Base-by-base conservation (phyloP, 148 eudicot species). In the Vaccinium myrtillus region DNA sequence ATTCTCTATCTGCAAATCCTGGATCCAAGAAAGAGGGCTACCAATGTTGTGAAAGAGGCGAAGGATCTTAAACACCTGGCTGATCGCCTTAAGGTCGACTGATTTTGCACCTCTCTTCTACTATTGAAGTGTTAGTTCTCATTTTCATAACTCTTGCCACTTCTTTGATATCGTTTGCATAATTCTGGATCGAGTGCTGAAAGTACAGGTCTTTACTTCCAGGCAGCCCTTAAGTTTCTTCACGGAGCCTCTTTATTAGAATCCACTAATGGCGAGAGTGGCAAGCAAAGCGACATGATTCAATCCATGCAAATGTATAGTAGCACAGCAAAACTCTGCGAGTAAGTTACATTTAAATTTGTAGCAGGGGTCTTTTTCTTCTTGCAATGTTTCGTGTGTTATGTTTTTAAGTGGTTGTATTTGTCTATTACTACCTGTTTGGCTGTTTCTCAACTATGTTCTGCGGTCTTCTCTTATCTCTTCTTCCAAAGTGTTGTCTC, bases 211-310 rank as follows among this genome's bases (percentile, higher is more conserved):
- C 77, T 88, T 78, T 97, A 97, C 86, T 94, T 97, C 85, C 92
- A 97, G 85, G 98, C 99, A 67, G 93, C 93, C 39, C 92, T 97
- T 65, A 97, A 95, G 85, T 97, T 95, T 91, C 99, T 97, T 69
- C 91, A 97, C 86, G 98, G 92, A 82, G 99, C 99, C 82, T 94
- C 95, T 75, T 83, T 97, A 78, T 82, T 97, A 80, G 99, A 97
- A 90, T 91, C 93, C 65, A 83, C 88, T 84, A 90, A 89, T 84
- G 84, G 87, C 18, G 99, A 97, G 88, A 92, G 84, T 85, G 65
- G 89, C 55, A 95, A 90, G 87, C 92, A 90, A 71, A 90, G 89
- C 46, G 99, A 95, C 25, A 83, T 93, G 85, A 85, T 85, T 84
- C 93, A 91, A 83, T 90, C 97, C 23, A 91, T 86, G 91, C 89